phyloP scores from a whole-genome alignment of 257 asterid genomes.

The Solanum ossicruentum region DNA sequence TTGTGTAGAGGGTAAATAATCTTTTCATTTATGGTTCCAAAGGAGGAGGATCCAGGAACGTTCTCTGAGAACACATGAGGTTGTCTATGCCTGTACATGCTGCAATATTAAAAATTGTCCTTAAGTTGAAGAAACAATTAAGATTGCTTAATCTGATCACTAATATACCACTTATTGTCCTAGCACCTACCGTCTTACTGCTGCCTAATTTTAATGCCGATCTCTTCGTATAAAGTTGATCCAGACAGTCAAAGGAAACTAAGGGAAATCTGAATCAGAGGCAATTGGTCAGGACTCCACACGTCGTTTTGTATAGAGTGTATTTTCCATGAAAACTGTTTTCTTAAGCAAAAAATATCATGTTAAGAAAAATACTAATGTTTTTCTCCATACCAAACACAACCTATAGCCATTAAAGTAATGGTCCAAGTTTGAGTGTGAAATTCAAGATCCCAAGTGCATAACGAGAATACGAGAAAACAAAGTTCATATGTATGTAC shows the following conservation, averaged over 20 bases:
- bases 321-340: too few relatives aligned
- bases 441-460: background rate
- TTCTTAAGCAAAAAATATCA: background rate
- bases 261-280: too few relatives aligned
- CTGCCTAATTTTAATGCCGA: too few relatives aligned
- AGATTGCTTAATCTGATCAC: too few relatives aligned
- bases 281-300: too few relatives aligned
- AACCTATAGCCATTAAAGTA: background rate
- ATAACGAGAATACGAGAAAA: background rate
- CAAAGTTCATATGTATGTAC: too few relatives aligned
- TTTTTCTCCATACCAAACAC: background rate
- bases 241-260: too few relatives aligned
- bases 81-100: background rate
- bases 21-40: background rate
- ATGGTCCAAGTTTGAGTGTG: background rate
- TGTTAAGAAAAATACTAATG: background rate
- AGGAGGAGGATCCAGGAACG: background rate
- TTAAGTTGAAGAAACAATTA: background rate
- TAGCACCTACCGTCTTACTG: too few relatives aligned
- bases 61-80: background rate
- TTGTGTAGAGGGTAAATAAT: background rate
- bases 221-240: too few relatives aligned
- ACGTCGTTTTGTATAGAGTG: too few relatives aligned
- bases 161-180: too few relatives aligned
- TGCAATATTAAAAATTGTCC: background rate